phyloP scores from a whole-genome alignment of 1,284 basidiomycete species.

The Pseudomicrostroma phylloplanum region DNA sequence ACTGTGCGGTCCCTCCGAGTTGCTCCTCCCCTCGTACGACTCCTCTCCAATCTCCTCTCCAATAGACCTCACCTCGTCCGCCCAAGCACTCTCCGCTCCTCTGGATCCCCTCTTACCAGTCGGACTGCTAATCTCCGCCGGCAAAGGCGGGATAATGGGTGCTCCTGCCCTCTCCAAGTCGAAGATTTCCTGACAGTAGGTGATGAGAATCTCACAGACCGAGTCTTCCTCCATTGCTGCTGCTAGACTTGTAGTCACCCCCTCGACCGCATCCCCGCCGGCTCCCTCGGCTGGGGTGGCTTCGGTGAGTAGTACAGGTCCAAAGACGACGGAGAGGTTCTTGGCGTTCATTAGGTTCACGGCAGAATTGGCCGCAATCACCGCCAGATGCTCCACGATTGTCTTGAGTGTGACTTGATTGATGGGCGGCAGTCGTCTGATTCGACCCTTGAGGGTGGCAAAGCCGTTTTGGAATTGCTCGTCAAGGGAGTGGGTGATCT shows the following conservation, averaged over 20 bases:
- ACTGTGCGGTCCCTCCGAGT: too few species aligned
- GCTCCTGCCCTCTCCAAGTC: conserved; percentile 31
- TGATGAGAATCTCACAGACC: conserved; percentile 43
- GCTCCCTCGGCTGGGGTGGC: conserved; percentile 9
- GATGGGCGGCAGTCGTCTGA: conserved; percentile 59
- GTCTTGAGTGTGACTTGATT: conserved; percentile 83
- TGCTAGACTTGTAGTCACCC: conserved; percentile 37
- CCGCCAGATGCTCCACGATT: conserved; percentile 78
- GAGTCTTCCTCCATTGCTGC: conserved; percentile 46
- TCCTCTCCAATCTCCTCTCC: too few species aligned
- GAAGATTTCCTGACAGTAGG: conserved; percentile 38
- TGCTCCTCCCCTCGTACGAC: too few species aligned
- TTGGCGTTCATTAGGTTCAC: conserved; percentile 92
- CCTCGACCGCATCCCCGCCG: not conserved
- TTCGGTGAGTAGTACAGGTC: conserved; percentile 43
- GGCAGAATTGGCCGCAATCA: conserved; percentile 64
- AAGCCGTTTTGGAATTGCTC: conserved; percentile 61
- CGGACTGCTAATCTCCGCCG: not conserved
- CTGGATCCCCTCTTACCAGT: too few species aligned
- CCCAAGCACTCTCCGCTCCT: too few species aligned
- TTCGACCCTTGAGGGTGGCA: conserved; percentile 41
- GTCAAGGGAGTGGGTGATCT: conserved; percentile 42
- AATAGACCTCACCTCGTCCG: too few species aligned
- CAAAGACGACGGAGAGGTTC: conserved; percentile 50
- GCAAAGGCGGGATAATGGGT: conserved; percentile 19